These are phyloP conservation scores for Verbascum thapsus DNA, from an alignment of 257 asterid genomes.

Conservation along the genomic window DNA sequence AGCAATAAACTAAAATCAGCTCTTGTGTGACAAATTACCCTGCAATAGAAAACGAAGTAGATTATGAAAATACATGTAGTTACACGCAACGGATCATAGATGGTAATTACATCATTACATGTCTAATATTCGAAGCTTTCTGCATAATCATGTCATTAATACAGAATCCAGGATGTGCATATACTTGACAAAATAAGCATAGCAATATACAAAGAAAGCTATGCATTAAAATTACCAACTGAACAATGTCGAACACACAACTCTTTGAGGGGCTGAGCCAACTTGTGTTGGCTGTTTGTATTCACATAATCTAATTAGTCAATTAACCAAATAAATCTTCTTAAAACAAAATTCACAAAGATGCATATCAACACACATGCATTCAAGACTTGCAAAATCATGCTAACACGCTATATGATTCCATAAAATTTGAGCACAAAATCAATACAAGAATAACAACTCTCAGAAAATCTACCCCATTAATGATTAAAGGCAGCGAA, in stretches of 20 bases:
- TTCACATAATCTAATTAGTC: conserved; percentile 15
- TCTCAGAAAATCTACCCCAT: not conserved
- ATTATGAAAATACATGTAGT: too few relatives aligned
- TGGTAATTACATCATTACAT: conserved; percentile 3
- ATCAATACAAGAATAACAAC: not conserved
- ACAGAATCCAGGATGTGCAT: not conserved
- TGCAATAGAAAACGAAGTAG: conserved; percentile 15
- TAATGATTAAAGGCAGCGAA: conserved; percentile 1
- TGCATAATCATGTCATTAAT: not conserved
- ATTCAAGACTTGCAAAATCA: conserved; percentile 9
- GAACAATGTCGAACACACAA: too few relatives aligned
- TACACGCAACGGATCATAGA: conserved; percentile 10
- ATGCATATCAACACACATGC: not conserved
- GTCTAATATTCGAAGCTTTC: not conserved
- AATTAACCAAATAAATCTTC: conserved; percentile 6
- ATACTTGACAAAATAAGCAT: conserved; percentile 1
- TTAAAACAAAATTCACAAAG: not conserved
- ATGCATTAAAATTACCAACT: conserved; percentile 8
- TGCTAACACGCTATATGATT: conserved; percentile 1
- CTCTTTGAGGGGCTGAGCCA: too few relatives aligned
- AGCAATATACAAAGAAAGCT: not conserved
- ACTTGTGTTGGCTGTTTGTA: too few relatives aligned
- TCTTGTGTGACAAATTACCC: conserved; percentile 5
- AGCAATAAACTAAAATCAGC: conserved; percentile 22
- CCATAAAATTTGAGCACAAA: conserved; percentile 18